Conservation (phyloP, 352 stramenopile genomes). For the Pythium dissimile region DNA sequence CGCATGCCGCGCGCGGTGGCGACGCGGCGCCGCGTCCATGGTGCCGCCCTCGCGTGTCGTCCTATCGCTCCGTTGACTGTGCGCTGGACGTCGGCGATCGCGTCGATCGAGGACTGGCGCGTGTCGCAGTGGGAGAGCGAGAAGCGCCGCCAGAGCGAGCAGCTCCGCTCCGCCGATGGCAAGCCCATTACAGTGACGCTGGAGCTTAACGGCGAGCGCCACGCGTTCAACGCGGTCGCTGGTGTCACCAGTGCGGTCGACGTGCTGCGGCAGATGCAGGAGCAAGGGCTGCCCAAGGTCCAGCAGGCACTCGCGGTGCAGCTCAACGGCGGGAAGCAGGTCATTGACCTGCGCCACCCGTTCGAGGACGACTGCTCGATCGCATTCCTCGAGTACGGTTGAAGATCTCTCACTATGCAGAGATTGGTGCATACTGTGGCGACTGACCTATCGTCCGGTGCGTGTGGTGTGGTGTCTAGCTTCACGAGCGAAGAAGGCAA, state of each 20-base stretch:
- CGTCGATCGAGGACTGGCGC: slow-evolving; percentile 45
- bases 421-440: not conserved
- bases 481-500: slow-evolving; percentile 71
- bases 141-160: slow-evolving; percentile 40
- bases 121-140: slow-evolving; percentile 53
- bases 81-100: slow-evolving; percentile 6
- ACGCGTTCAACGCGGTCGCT: slow-evolving; percentile 41
- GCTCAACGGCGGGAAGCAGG: slow-evolving; percentile 31
- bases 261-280: slow-evolving; percentile 55
- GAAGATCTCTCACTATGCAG: not conserved
- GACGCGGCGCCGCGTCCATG: slow-evolving; percentile 7
- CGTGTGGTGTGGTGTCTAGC: slow-evolving; percentile 21
- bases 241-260: slow-evolving; percentile 55
- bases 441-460: too few relatives aligned
- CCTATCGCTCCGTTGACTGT: not conserved
- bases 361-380: slow-evolving; percentile 45
- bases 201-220: slow-evolving; percentile 19
- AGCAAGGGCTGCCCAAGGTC: slow-evolving; percentile 48
- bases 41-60: not conserved
- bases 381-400: slow-evolving; percentile 58
- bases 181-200: slow-evolving; percentile 47
- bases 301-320: slow-evolving; percentile 54
- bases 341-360: slow-evolving; percentile 51
- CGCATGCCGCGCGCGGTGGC: slow-evolving; percentile 6
- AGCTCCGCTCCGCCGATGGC: slow-evolving; percentile 15